A percentile compares a stretch with the other conserved stretches of the same genome.
Conservation (phyloP, 768 basidiomycete species). For the Amanita fuliginea region DNA sequence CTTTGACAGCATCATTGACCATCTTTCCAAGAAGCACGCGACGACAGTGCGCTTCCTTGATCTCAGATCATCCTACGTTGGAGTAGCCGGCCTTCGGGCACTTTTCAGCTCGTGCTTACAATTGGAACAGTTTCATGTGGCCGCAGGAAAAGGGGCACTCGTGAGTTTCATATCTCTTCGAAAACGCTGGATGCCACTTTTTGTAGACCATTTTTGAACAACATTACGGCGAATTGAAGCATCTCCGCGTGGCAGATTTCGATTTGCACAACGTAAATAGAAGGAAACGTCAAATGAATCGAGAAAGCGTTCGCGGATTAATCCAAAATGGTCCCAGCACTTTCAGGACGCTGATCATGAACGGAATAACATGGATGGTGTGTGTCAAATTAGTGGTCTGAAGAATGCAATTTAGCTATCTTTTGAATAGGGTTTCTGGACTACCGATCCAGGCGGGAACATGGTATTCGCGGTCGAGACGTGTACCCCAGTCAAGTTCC, state of each 20-base stretch:
- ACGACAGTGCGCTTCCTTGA: slow-evolving; percentile 21
- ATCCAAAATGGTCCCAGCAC: slow-evolving; percentile 15
- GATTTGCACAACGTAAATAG: slow-evolving; percentile 20
- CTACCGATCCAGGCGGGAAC: not conserved
- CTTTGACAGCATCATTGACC: slow-evolving; percentile 27
- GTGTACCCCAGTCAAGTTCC: not conserved
- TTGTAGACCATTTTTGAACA: slow-evolving; percentile 17
- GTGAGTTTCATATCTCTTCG: slow-evolving; percentile 15
- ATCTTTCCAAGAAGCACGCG: slow-evolving; percentile 23
- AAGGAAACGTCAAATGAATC: slow-evolving; percentile 11
- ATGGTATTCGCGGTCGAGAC: not conserved
- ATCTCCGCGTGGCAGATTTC: slow-evolving; percentile 23
- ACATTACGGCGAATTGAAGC: slow-evolving; percentile 9
- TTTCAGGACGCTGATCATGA: slow-evolving; percentile 21
- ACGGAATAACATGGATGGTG: slow-evolving; percentile 25
- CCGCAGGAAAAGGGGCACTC: slow-evolving; percentile 18
- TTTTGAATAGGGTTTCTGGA: slow-evolving; percentile 1
- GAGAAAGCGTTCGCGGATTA: slow-evolving; percentile 14
- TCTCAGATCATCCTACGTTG: slow-evolving; percentile 21
- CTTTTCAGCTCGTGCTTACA: slow-evolving; percentile 19
- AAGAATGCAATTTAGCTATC: not conserved
- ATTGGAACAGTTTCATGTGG: slow-evolving; percentile 26
- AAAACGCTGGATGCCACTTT: not conserved
- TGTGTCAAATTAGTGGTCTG: slow-evolving; percentile 7
- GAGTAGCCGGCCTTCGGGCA: slow-evolving; percentile 13